phyloP scores from a whole-genome alignment of 2,329 filamentous ascomycete species.

The Calcarisporium arbuscula region DNA sequence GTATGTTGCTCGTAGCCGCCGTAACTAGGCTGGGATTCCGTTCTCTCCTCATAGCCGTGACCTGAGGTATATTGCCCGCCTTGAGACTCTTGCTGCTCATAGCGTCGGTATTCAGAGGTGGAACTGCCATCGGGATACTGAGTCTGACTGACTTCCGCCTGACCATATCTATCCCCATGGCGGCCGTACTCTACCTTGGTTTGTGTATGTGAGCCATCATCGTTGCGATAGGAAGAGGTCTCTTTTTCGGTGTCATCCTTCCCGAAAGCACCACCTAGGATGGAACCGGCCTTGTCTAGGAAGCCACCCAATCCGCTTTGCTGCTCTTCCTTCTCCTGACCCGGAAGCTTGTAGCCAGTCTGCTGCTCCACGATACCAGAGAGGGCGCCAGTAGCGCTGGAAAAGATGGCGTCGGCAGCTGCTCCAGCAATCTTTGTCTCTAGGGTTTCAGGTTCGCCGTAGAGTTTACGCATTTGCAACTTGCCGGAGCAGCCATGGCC shows the following conservation, averaged over 20 bases:
- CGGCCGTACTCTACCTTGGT: constrained; percentile 56
- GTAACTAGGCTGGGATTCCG: constrained; percentile 44
- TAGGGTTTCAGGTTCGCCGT: constrained; percentile 39
- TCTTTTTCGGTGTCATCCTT: constrained; percentile 49
- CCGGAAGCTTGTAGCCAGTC: constrained; percentile 35
- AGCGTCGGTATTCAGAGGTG: constrained; percentile 54
- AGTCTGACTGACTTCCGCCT: constrained; percentile 55
- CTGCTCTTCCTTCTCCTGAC: constrained; percentile 39
- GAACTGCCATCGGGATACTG: constrained; percentile 51
- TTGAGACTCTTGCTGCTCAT: constrained; percentile 47
- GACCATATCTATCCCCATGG: constrained; percentile 50
- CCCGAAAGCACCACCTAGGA: constrained; percentile 58
- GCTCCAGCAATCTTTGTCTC: constrained; percentile 52
- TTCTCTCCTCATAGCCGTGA: constrained; percentile 53
- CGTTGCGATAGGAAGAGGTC: constrained; percentile 44
- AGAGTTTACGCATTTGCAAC: constrained; percentile 68
- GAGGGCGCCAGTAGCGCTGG: constrained; percentile 49
- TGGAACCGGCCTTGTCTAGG: constrained; percentile 55
- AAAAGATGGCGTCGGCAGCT: constrained; percentile 50
- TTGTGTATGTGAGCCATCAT: constrained; percentile 56
- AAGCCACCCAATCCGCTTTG: constrained; percentile 64
- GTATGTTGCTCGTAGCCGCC: constrained; percentile 54
- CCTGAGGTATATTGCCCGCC: constrained; percentile 32
- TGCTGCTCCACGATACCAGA: constrained; percentile 40
- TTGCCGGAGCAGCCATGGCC: constrained; percentile 78